A percentile compares a stretch with the other conserved stretches of the same genome.
Conservation (phyloP, 2,329 filamentous ascomycete genomes). For the Alternaria dauci region DNA sequence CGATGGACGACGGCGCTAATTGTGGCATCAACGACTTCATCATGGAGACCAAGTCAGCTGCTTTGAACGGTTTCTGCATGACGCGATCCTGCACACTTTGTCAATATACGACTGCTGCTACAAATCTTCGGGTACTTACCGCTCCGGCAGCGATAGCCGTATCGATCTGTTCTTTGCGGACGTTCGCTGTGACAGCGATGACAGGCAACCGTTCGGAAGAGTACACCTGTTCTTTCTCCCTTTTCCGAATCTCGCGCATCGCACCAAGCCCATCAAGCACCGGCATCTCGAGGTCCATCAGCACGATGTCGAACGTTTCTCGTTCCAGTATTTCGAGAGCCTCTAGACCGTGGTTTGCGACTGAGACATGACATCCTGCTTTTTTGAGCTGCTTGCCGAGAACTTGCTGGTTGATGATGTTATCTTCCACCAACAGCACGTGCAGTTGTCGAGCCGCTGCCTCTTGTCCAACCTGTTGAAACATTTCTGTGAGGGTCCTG, state of each 20-base stretch:
- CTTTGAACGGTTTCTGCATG: slow-evolving; percentile 51
- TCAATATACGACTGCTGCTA: not conserved
- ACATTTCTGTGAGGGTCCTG: slow-evolving; percentile 15
- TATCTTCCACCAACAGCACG: slow-evolving; percentile 52
- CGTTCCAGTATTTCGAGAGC: slow-evolving; percentile 45
- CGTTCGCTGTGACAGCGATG: slow-evolving; percentile 52
- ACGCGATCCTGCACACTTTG: slow-evolving; percentile 38
- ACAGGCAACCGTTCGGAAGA: slow-evolving; percentile 35
- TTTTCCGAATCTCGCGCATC: slow-evolving; percentile 59
- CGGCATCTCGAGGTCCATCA: slow-evolving; percentile 66
- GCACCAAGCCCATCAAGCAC: slow-evolving; percentile 57
- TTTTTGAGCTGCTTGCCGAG: slow-evolving; percentile 49
- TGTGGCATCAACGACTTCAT: slow-evolving; percentile 45
- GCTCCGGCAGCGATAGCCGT: slow-evolving; percentile 46
- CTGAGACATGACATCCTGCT: slow-evolving; percentile 39
- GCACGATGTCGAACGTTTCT: slow-evolving; percentile 42
- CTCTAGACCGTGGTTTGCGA: slow-evolving; percentile 51
- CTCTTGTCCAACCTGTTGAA: slow-evolving; percentile 8
- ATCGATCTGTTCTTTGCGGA: slow-evolving; percentile 48
- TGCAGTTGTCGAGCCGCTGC: slow-evolving; percentile 23
- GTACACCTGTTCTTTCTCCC: slow-evolving; percentile 39
- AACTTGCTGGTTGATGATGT: slow-evolving; percentile 51
- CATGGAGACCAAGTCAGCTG: slow-evolving; percentile 44
- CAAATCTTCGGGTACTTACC: slow-evolving; percentile 23
- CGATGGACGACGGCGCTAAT: slow-evolving; percentile 24